Conservation (phyloP, 768 basidiomycete genomes). For the Hypholoma fasciculare region DNA sequence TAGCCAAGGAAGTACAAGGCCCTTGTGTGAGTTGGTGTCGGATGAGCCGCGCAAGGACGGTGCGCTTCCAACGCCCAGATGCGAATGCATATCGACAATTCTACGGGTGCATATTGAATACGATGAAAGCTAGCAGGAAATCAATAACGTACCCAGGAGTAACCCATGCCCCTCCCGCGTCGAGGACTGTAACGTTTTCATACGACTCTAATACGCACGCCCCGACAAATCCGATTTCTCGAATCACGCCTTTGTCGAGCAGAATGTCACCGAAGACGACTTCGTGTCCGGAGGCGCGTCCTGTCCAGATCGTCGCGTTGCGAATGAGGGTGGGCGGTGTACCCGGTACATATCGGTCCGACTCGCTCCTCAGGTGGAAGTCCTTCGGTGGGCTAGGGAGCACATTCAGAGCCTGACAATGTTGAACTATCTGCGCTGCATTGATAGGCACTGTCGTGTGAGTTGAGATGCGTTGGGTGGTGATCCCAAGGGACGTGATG, state of each 20-base stretch:
- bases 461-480: constrained; percentile 18
- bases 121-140: not conserved
- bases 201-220: constrained; percentile 17
- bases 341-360: constrained; percentile 63
- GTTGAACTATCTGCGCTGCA: constrained; percentile 44
- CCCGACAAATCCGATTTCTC: constrained; percentile 46
- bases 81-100: constrained; percentile 52
- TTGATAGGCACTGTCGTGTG: constrained; percentile 33
- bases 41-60: constrained; percentile 29
- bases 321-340: constrained; percentile 64
- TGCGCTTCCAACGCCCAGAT: constrained; percentile 42
- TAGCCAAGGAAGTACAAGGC: constrained; percentile 53
- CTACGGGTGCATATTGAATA: constrained; percentile 11
- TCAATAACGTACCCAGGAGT: constrained; percentile 53
- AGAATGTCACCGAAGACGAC: constrained; percentile 60
- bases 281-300: constrained; percentile 51
- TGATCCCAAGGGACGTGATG: constrained; percentile 23
- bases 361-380: constrained; percentile 40
- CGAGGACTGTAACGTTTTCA: constrained; percentile 37
- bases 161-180: constrained; percentile 69
- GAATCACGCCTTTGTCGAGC: constrained; percentile 59
- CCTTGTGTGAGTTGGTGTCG: constrained; percentile 57
- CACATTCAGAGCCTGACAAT: constrained; percentile 48
- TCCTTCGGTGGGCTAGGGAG: constrained; percentile 44
- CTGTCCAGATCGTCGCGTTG: constrained; percentile 76